phyloP scores from a whole-genome alignment of 129 eudicot genomes.

The Arctium minus region DNA sequence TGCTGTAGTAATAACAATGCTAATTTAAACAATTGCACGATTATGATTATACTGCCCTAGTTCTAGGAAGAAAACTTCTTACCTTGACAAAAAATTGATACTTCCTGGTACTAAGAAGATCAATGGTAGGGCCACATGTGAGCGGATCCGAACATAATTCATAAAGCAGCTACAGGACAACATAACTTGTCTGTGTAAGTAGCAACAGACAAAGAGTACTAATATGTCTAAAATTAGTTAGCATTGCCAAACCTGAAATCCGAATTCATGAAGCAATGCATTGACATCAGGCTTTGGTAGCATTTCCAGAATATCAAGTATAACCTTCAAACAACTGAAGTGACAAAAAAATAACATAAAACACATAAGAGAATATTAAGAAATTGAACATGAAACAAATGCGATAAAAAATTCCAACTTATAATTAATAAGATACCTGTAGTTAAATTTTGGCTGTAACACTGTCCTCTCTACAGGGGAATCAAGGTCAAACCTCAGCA shows the following conservation, averaged over 20 bases:
- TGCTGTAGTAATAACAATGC: conserved; percentile 49
- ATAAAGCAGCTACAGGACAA: conserved; percentile 72
- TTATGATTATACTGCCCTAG: neutral
- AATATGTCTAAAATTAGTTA: neutral
- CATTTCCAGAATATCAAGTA: conserved; percentile 80
- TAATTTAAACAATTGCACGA: neutral
- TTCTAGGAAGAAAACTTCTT: neutral
- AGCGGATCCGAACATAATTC: conserved; percentile 86
- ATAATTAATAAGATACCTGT: conserved; percentile 48
- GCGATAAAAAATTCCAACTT: neutral
- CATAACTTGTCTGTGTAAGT: conserved; percentile 3
- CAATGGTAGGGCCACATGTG: conserved; percentile 78
- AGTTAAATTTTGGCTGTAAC: conserved; percentile 87
- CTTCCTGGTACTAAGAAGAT: conserved; percentile 73
- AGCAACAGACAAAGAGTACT: conserved; percentile 10
- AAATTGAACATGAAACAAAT: conserved; percentile 2
- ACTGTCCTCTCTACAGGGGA: conserved; percentile 75
- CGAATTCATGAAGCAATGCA: conserved; percentile 89
- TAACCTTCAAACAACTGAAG: conserved; percentile 89
- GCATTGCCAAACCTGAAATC: conserved; percentile 71
- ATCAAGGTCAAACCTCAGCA: conserved; percentile 88
- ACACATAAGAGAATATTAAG: neutral
- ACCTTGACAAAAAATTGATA: conserved; percentile 93
- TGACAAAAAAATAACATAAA: neutral
- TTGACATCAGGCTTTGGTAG: conserved; percentile 82